Evolutionary conservation across 805 yeast species (phyloP), one percentile per base, ranked within the genome.

Genomic region (Ogataea pignaliae): DNA sequence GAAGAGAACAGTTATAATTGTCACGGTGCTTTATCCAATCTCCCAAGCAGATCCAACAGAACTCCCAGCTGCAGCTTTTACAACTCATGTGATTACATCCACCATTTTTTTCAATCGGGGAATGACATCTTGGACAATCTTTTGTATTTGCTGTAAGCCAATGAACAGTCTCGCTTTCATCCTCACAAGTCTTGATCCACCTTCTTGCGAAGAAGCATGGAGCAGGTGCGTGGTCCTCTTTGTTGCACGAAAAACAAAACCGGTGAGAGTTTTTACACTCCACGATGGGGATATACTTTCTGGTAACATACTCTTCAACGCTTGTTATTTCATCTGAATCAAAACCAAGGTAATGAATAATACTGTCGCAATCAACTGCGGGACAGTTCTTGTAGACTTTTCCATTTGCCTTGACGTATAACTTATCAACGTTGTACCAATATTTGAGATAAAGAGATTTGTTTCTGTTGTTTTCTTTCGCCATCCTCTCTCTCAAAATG

Each of bases 11-110:
- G 45, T 79, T 77, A 63, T 79, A 89, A 64, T 71, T 67, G 28
- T 73, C 69, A 3, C 79, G 80, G 65, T 91, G 98, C 13, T 65
- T 65, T 0, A 60, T 56, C 99, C 99, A 91, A 30, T 70, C 75
- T 3, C 82, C 82, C 48, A 78, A 61, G 64, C 99, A 93, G 34
- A 90, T 80, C 99, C 99, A 93, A 64, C 99, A 93, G 59, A 89
- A 93, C 60, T 90, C 87, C 60, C 78, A 65, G 11, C 62, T 59
- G 63, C 99, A 93, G 46, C 79, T 82, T 3, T 77, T 70, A 63
- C 99, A 93, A 1, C 81, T 75, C 96, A 93, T 91, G 65, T 93
- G 99, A 64, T 91, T 91, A 66, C 99, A 93, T 0, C 99, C 99
- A 17, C 97, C 98, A 59, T 85, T 85, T 56, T 91, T 89, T 60